These are phyloP conservation scores for Penicillium sp. DNA, from an alignment of 2,329 filamentous ascomycete species.

Conservation along the genomic window DNA sequence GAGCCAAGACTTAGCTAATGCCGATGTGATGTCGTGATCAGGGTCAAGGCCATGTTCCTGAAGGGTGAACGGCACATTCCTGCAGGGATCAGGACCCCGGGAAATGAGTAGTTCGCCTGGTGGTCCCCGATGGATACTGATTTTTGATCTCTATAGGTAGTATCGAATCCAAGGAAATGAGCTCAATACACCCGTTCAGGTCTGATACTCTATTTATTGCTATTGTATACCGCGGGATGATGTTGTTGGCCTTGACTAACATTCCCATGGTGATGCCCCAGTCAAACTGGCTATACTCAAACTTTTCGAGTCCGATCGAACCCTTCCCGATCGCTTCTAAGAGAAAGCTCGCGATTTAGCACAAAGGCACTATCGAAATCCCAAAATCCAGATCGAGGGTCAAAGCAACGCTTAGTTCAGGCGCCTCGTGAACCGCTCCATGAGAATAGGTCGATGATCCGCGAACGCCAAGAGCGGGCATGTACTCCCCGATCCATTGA, in stretches of 20 bases:
- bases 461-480: constrained; percentile 14
- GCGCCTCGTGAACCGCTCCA: neutral
- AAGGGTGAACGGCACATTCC: neutral
- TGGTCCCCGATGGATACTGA: neutral
- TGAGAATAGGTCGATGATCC: constrained; percentile 7
- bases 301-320: neutral
- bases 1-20: constrained; percentile 5
- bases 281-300: neutral
- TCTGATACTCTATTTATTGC: neutral
- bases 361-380: neutral
- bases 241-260: neutral
- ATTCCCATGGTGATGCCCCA: neutral
- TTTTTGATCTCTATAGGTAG: too few relatives aligned
- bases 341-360: neutral
- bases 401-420: constrained; percentile 12
- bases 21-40: constrained; percentile 16
- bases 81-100: constrained; percentile 3
- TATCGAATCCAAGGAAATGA: too few relatives aligned
- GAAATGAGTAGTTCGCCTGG: constrained; percentile 8
- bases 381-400: neutral
- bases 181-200: neutral
- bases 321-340: neutral
- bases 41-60: neutral
- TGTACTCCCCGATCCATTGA: constrained; percentile 9
- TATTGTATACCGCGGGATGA: neutral